Percentiles rank a stretch among this genome's conserved stretches.
Conservation (phyloP, 208 protist species). For the Acanthamoeba healyi region DNA sequence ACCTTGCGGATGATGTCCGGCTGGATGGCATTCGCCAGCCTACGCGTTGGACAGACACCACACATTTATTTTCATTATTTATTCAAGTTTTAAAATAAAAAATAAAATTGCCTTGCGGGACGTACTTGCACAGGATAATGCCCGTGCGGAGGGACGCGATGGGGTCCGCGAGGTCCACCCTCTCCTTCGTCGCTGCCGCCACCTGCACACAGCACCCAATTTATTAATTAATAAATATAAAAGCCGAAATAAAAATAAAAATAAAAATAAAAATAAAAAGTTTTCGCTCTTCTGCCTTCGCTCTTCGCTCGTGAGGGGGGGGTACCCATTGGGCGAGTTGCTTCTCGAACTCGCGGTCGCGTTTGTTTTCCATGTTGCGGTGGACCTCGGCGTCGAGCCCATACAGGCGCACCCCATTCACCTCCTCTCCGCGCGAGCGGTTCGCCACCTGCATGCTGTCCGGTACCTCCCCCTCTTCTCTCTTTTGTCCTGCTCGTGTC, state of each 20-base stretch:
- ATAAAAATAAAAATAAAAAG: neutral
- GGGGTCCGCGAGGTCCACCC: constrained; percentile 71
- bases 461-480: too few relatives aligned
- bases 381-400: constrained; percentile 82
- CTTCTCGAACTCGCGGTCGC: constrained; percentile 75
- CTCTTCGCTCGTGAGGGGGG: neutral
- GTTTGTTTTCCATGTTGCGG: constrained; percentile 76
- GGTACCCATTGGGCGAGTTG: constrained; percentile 72
- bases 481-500: too few relatives aligned
- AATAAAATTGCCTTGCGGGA: neutral
- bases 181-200: constrained; percentile 16
- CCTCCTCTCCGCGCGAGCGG: constrained; percentile 34
- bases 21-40: constrained; percentile 76
- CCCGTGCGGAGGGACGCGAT: constrained; percentile 77
- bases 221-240: too few relatives aligned
- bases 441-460: constrained; percentile 57
- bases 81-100: neutral
- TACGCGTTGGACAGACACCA: neutral
- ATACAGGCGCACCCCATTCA: constrained; percentile 77
- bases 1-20: constrained; percentile 80
- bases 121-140: constrained; percentile 78
- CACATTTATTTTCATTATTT: neutral
- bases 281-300: neutral
- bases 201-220: neutral
- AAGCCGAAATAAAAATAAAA: neutral